Percentiles rank a stretch among this genome's conserved stretches.
phyloP scores from a whole-genome alignment of 23 red algal species.

The Gracilaria caudata region DNA sequence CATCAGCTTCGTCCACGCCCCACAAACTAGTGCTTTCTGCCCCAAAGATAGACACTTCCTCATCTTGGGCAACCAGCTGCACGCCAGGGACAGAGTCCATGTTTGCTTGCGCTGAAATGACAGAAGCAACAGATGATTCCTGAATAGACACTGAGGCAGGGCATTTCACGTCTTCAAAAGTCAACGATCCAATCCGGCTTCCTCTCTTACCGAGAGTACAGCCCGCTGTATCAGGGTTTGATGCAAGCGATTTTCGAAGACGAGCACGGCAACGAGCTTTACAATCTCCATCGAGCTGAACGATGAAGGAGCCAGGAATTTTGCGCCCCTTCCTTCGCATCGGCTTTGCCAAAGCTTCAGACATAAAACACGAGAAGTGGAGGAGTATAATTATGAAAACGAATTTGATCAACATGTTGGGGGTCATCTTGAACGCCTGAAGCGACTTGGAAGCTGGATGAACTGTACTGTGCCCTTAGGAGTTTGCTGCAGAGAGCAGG shows the following conservation, averaged over 20 bases:
- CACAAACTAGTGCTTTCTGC: background rate
- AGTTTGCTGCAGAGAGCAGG: too few species aligned
- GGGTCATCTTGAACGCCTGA: too few species aligned
- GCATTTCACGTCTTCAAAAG: conserved; percentile 26
- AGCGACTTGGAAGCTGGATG: too few species aligned
- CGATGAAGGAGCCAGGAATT: conserved; percentile 42
- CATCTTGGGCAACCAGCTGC: conserved; percentile 15
- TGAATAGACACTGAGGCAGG: conserved; percentile 6
- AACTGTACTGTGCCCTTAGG: too few species aligned
- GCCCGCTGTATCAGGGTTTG: background rate
- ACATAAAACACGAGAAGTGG: too few species aligned
- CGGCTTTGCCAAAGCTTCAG: too few species aligned
- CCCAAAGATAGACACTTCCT: background rate
- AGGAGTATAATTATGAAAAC: too few species aligned
- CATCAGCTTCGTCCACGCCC: conserved; percentile 40
- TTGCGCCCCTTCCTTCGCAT: background rate
- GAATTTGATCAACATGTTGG: too few species aligned
- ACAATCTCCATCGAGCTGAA: conserved; percentile 19
- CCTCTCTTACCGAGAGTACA: conserved; percentile 29
- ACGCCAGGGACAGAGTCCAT: conserved; percentile 6
- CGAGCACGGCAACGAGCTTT: background rate
- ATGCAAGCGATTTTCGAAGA: background rate
- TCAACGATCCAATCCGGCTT: background rate
- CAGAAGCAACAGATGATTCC: background rate
- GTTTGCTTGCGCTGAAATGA: background rate